A percentile compares a stretch with the other conserved stretches of the same genome.
phyloP scores from a whole-genome alignment of 495 filamentous ascomycete species.

The Hypoxylon subgilvum region DNA sequence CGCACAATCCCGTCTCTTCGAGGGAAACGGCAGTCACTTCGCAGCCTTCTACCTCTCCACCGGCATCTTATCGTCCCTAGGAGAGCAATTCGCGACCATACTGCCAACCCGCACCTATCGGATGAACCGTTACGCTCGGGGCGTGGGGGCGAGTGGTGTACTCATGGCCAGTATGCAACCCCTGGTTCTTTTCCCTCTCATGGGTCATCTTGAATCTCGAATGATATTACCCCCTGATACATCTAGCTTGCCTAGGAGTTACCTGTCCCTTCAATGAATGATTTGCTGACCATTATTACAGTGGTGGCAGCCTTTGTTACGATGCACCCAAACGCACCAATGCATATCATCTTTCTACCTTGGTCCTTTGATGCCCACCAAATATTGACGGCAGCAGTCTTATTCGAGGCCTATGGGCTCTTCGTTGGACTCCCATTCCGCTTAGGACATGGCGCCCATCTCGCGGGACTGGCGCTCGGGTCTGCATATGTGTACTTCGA shows the following conservation, averaged over 20 bases:
- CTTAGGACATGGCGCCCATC: conserved; percentile 31
- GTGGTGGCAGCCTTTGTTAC: conserved; percentile 34
- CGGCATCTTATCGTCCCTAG: conserved; percentile 35
- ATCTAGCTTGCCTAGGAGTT: too few relatives aligned
- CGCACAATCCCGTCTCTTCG: conserved; percentile 20
- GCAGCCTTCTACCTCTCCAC: conserved; percentile 42
- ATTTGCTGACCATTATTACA: conserved; percentile 1
- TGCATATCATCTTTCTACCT: conserved; percentile 33
- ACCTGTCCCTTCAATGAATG: not conserved
- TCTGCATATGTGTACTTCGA: conserved; percentile 31
- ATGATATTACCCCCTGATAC: too few relatives aligned
- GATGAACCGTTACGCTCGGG: conserved; percentile 2
- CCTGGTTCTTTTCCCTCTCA: not conserved
- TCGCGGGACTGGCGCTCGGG: conserved; percentile 33
- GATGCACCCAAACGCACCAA: conserved; percentile 13
- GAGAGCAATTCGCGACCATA: conserved; percentile 24
- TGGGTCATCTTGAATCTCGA: too few relatives aligned
- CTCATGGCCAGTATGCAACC: conserved; percentile 29
- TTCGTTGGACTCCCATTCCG: conserved; percentile 28
- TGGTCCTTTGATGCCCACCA: conserved; percentile 6
- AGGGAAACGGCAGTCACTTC: conserved; percentile 36
- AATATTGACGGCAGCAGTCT: conserved; percentile 7
- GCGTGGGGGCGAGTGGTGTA: conserved; percentile 30
- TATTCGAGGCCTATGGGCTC: conserved; percentile 35
- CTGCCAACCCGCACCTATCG: conserved; percentile 16